phyloP scores from a whole-genome alignment of 2,329 filamentous ascomycete species.

The Xylaria sp. region DNA sequence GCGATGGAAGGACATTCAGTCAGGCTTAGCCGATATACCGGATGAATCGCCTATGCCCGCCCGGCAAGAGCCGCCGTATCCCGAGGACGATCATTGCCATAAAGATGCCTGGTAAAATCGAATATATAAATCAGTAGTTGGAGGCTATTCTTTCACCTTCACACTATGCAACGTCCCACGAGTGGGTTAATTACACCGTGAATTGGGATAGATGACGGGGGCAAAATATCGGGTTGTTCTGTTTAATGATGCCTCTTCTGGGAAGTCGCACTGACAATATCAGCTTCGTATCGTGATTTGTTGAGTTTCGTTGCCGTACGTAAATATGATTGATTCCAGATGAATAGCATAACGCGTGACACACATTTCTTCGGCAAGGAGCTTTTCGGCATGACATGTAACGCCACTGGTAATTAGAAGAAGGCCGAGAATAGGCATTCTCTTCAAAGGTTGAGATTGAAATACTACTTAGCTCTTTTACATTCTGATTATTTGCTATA shows the following conservation, averaged over 20 bases:
- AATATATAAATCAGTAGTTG: constrained; percentile 1
- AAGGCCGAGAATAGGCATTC: too few relatives aligned
- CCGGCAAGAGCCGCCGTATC: constrained; percentile 6
- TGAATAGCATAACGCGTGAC: background rate
- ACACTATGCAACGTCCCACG: constrained; percentile 25
- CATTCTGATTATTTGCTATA: too few relatives aligned
- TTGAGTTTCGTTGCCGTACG: background rate
- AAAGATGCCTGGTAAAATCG: background rate
- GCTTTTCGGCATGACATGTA: background rate
- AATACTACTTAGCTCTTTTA: too few relatives aligned
- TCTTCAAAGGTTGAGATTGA: too few relatives aligned
- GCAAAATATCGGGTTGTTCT: background rate
- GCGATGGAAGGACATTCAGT: constrained; percentile 15
- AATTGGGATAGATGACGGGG: background rate
- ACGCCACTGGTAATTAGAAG: background rate
- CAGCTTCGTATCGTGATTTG: background rate
- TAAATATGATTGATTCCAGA: background rate
- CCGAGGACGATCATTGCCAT: constrained; percentile 23
- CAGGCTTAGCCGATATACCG: constrained; percentile 21
- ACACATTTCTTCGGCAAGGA: background rate
- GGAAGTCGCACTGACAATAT: background rate
- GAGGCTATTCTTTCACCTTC: constrained; percentile 1
- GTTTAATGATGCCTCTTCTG: background rate
- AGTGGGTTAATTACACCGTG: background rate
- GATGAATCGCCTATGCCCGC: constrained; percentile 17